Conservation (phyloP, 768 basidiomycete species). For the Amylocystis lapponica region DNA sequence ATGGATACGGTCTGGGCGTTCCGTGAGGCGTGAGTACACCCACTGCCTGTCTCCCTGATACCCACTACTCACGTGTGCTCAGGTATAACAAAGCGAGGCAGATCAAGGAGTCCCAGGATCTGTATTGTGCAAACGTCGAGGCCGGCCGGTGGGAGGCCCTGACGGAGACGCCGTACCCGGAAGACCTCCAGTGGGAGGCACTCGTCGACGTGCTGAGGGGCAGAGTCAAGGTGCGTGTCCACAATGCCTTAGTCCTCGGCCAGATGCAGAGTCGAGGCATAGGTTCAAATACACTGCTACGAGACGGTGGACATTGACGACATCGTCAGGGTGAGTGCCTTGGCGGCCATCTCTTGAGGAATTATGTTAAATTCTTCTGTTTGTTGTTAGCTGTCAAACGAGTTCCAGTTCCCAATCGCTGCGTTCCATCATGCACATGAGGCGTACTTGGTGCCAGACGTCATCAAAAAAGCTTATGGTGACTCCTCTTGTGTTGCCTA, state of each 20-base stretch:
- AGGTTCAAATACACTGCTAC: slow-evolving; percentile 55
- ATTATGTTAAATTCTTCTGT: not conserved
- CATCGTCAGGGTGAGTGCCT: slow-evolving; percentile 27
- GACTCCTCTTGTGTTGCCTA: not conserved
- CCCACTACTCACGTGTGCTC: not conserved
- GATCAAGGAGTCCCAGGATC: slow-evolving; percentile 63
- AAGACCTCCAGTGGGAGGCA: slow-evolving; percentile 73
- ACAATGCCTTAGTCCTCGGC: not conserved
- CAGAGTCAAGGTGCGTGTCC: slow-evolving; percentile 53
- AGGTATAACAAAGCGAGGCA: slow-evolving; percentile 58
- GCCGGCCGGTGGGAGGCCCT: slow-evolving; percentile 43
- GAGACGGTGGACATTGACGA: slow-evolving; percentile 64
- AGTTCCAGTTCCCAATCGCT: slow-evolving; percentile 80
- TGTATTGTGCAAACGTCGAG: slow-evolving; percentile 50
- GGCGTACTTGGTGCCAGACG: slow-evolving; percentile 81
- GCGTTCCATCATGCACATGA: slow-evolving; percentile 88
- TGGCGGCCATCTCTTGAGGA: not conserved
- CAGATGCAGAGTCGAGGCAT: not conserved
- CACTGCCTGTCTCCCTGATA: too few species aligned
- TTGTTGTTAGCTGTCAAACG: slow-evolving; percentile 65
- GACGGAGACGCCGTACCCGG: slow-evolving; percentile 46
- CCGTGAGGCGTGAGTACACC: slow-evolving; percentile 45
- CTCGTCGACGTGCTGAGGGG: slow-evolving; percentile 76
- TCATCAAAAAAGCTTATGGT: slow-evolving; percentile 65
- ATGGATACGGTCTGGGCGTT: slow-evolving; percentile 71